Evolutionary conservation across 2,329 filamentous ascomycete genomes (phyloP).

Genomic region (Cyanodermella asteris): DNA sequence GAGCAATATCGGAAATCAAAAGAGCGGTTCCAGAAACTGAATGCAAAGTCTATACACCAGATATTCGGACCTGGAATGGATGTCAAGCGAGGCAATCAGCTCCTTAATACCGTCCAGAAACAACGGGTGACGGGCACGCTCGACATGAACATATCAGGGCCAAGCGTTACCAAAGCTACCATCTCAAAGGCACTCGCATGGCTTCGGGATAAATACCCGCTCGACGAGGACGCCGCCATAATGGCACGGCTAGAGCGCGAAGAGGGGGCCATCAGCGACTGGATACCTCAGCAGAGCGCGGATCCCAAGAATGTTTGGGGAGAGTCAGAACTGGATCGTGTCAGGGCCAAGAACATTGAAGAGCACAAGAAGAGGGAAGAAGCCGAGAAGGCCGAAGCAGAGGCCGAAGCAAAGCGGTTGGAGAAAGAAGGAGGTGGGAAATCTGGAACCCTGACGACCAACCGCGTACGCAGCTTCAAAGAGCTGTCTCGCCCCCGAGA

Average conservation of each 20-base stretch:
- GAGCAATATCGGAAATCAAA: too few species aligned
- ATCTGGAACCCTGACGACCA: conserved; percentile 22
- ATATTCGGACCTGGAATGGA: conserved; percentile 16
- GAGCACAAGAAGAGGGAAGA: too few species aligned
- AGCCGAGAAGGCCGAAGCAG: conserved; percentile 1
- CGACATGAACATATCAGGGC: conserved; percentile 20
- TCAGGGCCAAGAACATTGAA: background rate
- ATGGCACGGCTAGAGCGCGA: conserved; percentile 17
- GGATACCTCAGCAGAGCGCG: conserved; percentile 9
- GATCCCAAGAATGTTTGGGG: background rate
- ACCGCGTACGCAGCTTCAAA: conserved; percentile 18
- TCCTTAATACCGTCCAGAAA: conserved; percentile 19
- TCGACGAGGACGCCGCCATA: conserved; percentile 28
- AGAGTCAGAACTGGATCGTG: conserved; percentile 1
- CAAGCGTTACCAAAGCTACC: conserved; percentile 15
- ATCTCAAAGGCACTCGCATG: conserved; percentile 18
- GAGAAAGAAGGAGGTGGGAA: too few species aligned
- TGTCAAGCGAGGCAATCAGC: conserved; percentile 14
- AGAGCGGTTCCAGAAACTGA: too few species aligned
- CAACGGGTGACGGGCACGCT: conserved; percentile 22
- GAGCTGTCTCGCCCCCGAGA: too few species aligned
- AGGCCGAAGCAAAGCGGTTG: conserved; percentile 1
- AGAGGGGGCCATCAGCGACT: too few species aligned
- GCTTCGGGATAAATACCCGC: conserved; percentile 19
- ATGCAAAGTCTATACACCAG: too few species aligned